These are phyloP conservation scores for Verticillium albo-atrum DNA, from an alignment of 2,329 filamentous ascomycete species.

Conservation along the genomic window DNA sequence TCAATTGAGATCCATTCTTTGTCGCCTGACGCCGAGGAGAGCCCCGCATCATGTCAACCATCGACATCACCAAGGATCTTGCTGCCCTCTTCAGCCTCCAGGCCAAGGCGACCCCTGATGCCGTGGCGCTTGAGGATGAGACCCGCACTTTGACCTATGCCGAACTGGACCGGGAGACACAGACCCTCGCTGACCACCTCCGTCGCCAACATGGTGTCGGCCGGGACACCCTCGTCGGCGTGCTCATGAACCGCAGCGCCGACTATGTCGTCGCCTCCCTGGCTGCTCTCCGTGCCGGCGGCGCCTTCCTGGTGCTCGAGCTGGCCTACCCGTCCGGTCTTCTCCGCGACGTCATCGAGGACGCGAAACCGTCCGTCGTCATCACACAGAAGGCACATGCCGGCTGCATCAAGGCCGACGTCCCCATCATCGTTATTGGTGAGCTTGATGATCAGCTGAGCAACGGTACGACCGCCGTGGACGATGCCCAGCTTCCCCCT, in stretches of 20 bases:
- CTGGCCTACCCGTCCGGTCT: slow-evolving; percentile 72
- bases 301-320: slow-evolving; percentile 76
- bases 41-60: slow-evolving; percentile 49
- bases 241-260: slow-evolving; percentile 70
- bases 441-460: slow-evolving; percentile 21
- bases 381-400: slow-evolving; percentile 63
- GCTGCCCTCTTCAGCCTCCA: slow-evolving; percentile 68
- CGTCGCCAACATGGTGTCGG: slow-evolving; percentile 64
- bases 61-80: slow-evolving; percentile 69
- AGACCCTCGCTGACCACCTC: slow-evolving; percentile 59
- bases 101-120: slow-evolving; percentile 63
- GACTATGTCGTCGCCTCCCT: slow-evolving; percentile 77
- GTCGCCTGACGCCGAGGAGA: background rate
- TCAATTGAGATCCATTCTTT: background rate
- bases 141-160: slow-evolving; percentile 63
- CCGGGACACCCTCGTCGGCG: slow-evolving; percentile 69
- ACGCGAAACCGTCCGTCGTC: slow-evolving; percentile 67
- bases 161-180: slow-evolving; percentile 65
- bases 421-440: slow-evolving; percentile 64
- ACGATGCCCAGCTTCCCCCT: slow-evolving; percentile 36
- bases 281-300: slow-evolving; percentile 72
- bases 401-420: slow-evolving; percentile 57
- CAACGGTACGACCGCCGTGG: slow-evolving; percentile 15
- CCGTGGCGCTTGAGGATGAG: slow-evolving; percentile 69
- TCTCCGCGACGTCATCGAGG: slow-evolving; percentile 71